Conservation (phyloP, 495 filamentous ascomycete species). For the Neurospora sp. region DNA sequence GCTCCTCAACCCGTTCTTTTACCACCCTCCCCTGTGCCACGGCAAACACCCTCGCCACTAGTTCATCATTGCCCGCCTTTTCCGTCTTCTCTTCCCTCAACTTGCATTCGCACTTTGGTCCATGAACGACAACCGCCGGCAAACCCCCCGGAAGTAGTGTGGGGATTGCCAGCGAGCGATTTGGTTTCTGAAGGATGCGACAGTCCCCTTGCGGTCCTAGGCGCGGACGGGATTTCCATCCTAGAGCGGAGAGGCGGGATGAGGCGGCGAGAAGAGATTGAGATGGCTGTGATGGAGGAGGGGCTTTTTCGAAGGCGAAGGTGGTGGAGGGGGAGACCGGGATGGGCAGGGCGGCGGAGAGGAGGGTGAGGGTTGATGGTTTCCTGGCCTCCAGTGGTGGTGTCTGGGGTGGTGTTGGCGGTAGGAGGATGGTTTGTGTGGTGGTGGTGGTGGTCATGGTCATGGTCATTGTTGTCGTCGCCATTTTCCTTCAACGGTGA, state of each 20-base stretch:
- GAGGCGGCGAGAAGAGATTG: not conserved
- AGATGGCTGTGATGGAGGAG: not conserved
- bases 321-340: not conserved
- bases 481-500: not conserved
- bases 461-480: not conserved
- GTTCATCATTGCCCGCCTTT: not conserved
- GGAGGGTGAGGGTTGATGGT: not conserved
- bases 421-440: not conserved
- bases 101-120: not conserved
- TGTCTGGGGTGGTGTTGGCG: not conserved
- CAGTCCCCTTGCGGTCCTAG: not conserved
- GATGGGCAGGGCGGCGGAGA: not conserved
- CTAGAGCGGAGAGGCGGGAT: not conserved
- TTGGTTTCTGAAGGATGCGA: not conserved
- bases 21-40: not conserved
- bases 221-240: not conserved
- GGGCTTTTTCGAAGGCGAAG: not conserved
- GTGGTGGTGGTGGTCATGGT: not conserved
- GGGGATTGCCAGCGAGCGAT: not conserved
- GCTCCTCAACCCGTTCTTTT: not conserved
- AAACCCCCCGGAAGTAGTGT: not conserved
- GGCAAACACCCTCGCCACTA: not conserved
- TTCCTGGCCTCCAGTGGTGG: not conserved
- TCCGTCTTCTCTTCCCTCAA: not conserved
- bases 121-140: not conserved